Evolutionary conservation across 306 rosid species (phyloP).

Genomic region (Calophaca sinica): DNA sequence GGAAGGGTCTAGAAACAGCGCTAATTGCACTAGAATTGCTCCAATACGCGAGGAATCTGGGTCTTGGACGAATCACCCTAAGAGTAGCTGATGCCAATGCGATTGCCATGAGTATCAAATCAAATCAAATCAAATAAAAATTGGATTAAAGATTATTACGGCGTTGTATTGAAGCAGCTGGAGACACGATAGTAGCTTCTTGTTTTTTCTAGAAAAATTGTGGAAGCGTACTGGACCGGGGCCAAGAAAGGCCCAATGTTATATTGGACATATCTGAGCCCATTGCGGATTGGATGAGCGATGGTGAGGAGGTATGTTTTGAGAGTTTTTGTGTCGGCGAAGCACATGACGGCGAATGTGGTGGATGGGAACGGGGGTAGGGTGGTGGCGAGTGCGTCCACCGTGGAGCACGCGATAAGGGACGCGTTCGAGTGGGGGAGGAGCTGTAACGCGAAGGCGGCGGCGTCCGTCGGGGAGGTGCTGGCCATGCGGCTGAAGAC

Average conservation of each 20-base stretch:
- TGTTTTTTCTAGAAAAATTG: background rate
- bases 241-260: conserved; percentile 13
- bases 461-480: conserved; percentile 52
- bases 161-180: background rate
- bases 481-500: conserved; percentile 60
- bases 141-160: background rate
- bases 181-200: background rate
- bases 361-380: conserved; percentile 43
- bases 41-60: conserved; percentile 51
- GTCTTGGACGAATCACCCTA: conserved; percentile 38
- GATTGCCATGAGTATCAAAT: conserved; percentile 56
- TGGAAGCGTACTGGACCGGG: background rate
- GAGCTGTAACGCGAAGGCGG: conserved; percentile 41
- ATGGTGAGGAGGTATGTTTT: conserved; percentile 48
- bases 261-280: conserved; percentile 3
- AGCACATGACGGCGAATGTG: conserved; percentile 62
- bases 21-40: conserved; percentile 40
- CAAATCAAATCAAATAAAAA: background rate
- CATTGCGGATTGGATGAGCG: background rate
- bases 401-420: conserved; percentile 51
- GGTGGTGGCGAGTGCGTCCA: conserved; percentile 55
- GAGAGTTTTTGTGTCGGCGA: conserved; percentile 48
- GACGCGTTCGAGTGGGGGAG: conserved; percentile 53
- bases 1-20: conserved; percentile 56
- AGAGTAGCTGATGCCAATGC: conserved; percentile 42